phyloP scores from a whole-genome alignment of 1,139 yeast genomes.

The Saccharomyces hybrid region DNA sequence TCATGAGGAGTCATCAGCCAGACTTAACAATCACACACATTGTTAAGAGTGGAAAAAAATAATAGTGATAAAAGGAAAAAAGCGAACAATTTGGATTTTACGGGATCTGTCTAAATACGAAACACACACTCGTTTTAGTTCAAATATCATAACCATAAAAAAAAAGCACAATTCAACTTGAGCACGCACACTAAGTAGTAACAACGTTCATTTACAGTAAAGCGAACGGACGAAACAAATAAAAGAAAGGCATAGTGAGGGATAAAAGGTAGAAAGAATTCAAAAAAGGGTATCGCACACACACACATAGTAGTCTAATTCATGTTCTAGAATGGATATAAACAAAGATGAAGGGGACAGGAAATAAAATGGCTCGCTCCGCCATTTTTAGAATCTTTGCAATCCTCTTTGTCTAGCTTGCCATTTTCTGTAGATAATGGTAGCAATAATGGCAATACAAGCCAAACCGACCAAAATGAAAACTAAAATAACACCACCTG shows the following conservation, averaged over 20 bases:
- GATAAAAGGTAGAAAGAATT: slow-evolving; percentile 2
- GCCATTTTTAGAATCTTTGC: slow-evolving; percentile 15
- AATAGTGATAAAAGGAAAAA: background rate
- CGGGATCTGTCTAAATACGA: background rate
- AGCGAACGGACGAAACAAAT: slow-evolving; percentile 2
- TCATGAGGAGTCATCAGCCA: background rate
- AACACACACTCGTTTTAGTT: background rate
- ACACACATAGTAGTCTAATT: background rate
- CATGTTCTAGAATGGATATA: background rate
- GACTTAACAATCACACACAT: slow-evolving; percentile 1
- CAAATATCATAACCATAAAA: background rate
- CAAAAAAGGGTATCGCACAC: background rate
- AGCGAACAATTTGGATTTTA: too few relatives aligned
- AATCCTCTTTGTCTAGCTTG: slow-evolving; percentile 36
- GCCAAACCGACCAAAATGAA: slow-evolving; percentile 42
- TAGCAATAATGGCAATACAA: slow-evolving; percentile 33
- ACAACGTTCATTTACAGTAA: slow-evolving; percentile 1
- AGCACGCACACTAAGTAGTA: slow-evolving; percentile 2
- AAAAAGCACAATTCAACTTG: slow-evolving; percentile 2
- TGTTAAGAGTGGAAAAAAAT: slow-evolving; percentile 1
- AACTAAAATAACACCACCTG: slow-evolving; percentile 49
- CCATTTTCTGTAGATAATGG: slow-evolving; percentile 30
- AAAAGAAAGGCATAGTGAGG: background rate
- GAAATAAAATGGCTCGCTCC: background rate
- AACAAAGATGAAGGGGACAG: background rate